Conservation (phyloP, 208 protist species). For the Tritrichomonas musculus region DNA sequence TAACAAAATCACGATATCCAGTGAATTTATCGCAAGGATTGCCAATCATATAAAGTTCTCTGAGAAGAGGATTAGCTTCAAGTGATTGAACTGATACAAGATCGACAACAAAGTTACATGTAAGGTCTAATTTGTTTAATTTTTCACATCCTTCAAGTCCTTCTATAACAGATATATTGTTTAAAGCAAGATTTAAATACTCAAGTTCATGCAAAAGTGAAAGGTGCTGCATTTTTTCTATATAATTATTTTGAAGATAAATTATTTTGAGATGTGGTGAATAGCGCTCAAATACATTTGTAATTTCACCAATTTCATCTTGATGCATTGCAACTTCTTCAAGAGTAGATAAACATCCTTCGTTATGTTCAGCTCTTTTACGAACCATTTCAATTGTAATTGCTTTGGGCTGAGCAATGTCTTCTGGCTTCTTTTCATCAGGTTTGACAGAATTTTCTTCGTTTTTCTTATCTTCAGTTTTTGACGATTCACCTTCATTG, state of each 20-base stretch:
- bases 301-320: slow-evolving; percentile 80
- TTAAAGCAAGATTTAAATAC: slow-evolving; percentile 91
- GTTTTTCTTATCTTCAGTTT: no score
- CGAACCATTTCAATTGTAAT: slow-evolving; percentile 79
- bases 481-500: no score
- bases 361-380: slow-evolving; percentile 88
- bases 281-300: slow-evolving; percentile 42
- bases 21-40: slow-evolving; percentile 76
- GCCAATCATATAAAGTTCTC: slow-evolving; percentile 76
- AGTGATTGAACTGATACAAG: slow-evolving; percentile 59
- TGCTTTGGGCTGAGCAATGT: slow-evolving; percentile 28
- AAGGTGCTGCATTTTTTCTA: slow-evolving; percentile 77
- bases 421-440: neutral
- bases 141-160: slow-evolving; percentile 76
- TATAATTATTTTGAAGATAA: slow-evolving; percentile 90
- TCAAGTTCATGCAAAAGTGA: slow-evolving; percentile 79
- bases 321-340: slow-evolving; percentile 89
- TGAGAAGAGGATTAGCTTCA: slow-evolving; percentile 66
- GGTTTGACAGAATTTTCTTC: no score
- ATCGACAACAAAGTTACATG: slow-evolving; percentile 78
- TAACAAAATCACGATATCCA: slow-evolving; percentile 76
- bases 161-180: slow-evolving; percentile 81
- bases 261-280: slow-evolving; percentile 79
- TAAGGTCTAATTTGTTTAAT: slow-evolving; percentile 84
- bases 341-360: slow-evolving; percentile 75